Percentiles rank a stretch among this genome's conserved stretches.
These are phyloP conservation scores for Umbelopsis isabellina DNA, from an alignment of 192 early-diverging fungal species.

Conservation along the genomic window DNA sequence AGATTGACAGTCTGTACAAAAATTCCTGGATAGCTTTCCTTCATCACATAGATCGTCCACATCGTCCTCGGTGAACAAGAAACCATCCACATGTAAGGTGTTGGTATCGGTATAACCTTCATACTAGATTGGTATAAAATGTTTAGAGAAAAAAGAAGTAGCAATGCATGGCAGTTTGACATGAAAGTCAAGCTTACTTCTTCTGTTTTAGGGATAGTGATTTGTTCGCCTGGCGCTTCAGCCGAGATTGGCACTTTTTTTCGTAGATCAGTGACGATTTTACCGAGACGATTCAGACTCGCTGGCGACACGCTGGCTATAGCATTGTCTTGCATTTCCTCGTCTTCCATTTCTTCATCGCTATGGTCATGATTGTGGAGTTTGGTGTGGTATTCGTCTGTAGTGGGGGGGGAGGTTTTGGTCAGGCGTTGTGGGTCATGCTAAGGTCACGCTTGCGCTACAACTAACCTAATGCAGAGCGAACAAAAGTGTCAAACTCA, in stretches of 20 bases:
- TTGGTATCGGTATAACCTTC: slow-evolving; percentile 52
- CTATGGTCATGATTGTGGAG: slow-evolving; percentile 28
- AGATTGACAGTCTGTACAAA: slow-evolving; percentile 56
- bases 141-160: neutral
- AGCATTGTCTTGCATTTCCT: slow-evolving; percentile 25
- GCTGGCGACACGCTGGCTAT: slow-evolving; percentile 5
- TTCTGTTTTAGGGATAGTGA: slow-evolving; percentile 47
- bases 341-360: neutral
- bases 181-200: slow-evolving; percentile 37
- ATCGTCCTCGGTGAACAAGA: slow-evolving; percentile 61
- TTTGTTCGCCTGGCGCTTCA: slow-evolving; percentile 54
- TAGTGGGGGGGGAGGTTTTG: neutral
- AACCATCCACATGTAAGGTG: slow-evolving; percentile 62
- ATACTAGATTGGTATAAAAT: slow-evolving; percentile 36
- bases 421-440: neutral
- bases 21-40: slow-evolving; percentile 57
- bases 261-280: slow-evolving; percentile 56
- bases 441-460: neutral
- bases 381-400: slow-evolving; percentile 40
- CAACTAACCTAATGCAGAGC: slow-evolving; percentile 31
- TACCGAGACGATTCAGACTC: slow-evolving; percentile 43
- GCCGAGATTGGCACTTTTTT: slow-evolving; percentile 53
- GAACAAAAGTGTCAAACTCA: slow-evolving; percentile 36
- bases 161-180: neutral
- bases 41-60: slow-evolving; percentile 61